A percentile compares a stretch with the other conserved stretches of the same genome.
Conservation (phyloP, 495 filamentous ascomycete genomes). For the Neurospora hispaniola region DNA sequence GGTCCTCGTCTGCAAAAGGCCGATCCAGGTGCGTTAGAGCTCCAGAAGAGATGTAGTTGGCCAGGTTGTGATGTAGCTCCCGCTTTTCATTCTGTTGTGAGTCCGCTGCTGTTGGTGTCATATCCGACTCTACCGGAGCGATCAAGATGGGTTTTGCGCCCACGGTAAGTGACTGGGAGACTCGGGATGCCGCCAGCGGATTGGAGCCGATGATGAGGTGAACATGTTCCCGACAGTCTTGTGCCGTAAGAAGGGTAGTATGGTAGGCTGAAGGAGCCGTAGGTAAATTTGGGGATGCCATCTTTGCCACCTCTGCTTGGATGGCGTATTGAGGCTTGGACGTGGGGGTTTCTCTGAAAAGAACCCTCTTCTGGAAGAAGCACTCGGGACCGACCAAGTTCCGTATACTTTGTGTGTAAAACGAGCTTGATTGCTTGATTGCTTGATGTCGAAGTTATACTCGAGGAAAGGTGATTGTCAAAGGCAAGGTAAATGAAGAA, state of each 20-base stretch:
- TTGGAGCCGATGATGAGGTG: slow-evolving; percentile 83
- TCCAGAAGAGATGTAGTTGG: slow-evolving; percentile 60
- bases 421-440: neutral
- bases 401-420: neutral
- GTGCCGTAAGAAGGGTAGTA: slow-evolving; percentile 63
- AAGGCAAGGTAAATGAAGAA: neutral
- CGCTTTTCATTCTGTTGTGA: neutral
- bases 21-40: slow-evolving; percentile 62
- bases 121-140: slow-evolving; percentile 35
- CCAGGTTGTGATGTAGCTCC: slow-evolving; percentile 57
- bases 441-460: neutral
- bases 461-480: neutral
- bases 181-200: slow-evolving; percentile 74
- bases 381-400: neutral
- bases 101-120: slow-evolving; percentile 29
- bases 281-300: slow-evolving; percentile 6
- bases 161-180: slow-evolving; percentile 67
- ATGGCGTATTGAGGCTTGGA: neutral
- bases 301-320: neutral
- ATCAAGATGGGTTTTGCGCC: slow-evolving; percentile 83
- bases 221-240: slow-evolving; percentile 63
- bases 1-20: slow-evolving; percentile 60
- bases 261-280: slow-evolving; percentile 5
- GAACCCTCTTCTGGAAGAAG: neutral
- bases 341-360: neutral